Base-by-base conservation (phyloP, 2,329 filamentous ascomycete species). In the Aspergillus texensis region DNA sequence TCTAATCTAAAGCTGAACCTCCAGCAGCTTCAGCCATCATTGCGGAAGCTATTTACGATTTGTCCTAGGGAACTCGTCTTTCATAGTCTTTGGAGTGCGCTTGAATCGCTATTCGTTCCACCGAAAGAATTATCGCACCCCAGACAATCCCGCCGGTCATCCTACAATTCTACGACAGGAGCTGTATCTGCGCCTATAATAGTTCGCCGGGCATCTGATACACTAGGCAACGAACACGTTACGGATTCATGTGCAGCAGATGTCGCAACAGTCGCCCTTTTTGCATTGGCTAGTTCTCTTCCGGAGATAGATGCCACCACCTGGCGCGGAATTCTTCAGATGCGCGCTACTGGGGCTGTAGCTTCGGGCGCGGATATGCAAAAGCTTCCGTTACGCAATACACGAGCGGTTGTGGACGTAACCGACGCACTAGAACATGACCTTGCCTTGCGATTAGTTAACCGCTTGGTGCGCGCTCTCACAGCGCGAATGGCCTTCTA, bases 351-450 rank as follows among this genome's bases (percentile, higher is more conserved):
- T 12, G 79, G 80, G 6, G 72, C 72, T 32, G 73, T 80, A 56
- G 71, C 78, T 54, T 77, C 78, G n/a, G 69, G 76, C 36, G 69
- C 73, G 2, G 74, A 77, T 19, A 75, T 80, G 68, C 72, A 72
- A 46, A 78, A 76, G 45, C 68, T 76, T 32, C 65, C 75, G 11
- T 32, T 69, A 4, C 58, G 68, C 4, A 71, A 70, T 57, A 77
- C 72, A 21, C 70, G 63, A 67, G 70, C 71, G 57, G 65, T 78
- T 11, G 65, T 77, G n/a, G 72, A 76, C 32, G 69, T 74, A 5
- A 76, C 71, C 64, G 80, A 85, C 67, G 78, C 76, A 43, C 72
- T 85, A 16, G 83, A 85, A 64, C 81, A 85, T 70, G 83, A 85
- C 45, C 76, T 83, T 30, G 83, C 82, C 21, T 70, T 85, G 52